A percentile compares a stretch with the other conserved stretches of the same genome.
These are phyloP conservation scores for Aphanoascus verrucosus DNA, from an alignment of 2,329 filamentous ascomycete species.

Conservation along the genomic window DNA sequence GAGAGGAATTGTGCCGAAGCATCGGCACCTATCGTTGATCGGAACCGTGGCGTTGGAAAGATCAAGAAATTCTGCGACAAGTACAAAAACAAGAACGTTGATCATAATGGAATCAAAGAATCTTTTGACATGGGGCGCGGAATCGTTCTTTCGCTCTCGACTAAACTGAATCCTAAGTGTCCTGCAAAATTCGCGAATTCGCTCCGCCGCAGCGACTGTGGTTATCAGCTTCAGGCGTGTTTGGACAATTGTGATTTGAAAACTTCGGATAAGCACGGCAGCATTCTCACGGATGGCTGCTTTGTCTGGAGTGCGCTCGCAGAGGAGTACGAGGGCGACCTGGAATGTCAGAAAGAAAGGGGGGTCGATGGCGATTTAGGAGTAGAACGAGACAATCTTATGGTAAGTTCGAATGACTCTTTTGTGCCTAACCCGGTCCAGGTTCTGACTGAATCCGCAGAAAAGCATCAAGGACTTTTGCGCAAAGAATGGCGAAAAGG, in stretches of 20 bases:
- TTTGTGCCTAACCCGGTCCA: background rate
- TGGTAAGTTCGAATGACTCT: background rate
- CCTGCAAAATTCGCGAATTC: constrained; percentile 1
- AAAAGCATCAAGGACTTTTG: constrained; percentile 6
- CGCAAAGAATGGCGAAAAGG: background rate
- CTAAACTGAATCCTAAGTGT: constrained; percentile 1
- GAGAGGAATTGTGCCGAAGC: constrained; percentile 3
- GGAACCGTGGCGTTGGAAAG: background rate
- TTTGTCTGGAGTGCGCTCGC: constrained; percentile 4
- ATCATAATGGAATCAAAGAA: background rate
- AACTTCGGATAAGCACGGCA: background rate
- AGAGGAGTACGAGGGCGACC: constrained; percentile 8
- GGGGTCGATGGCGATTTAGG: background rate
- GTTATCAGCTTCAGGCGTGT: constrained; percentile 1
- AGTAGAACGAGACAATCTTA: background rate
- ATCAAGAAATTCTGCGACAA: constrained; percentile 6
- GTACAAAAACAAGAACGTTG: background rate
- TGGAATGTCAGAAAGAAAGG: constrained; percentile 7
- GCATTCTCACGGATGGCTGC: constrained; percentile 1
- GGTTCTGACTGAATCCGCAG: background rate
- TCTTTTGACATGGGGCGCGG: background rate
- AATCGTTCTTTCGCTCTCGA: constrained; percentile 4
- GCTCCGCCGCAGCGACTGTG: background rate
- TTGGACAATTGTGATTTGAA: constrained; percentile 5
- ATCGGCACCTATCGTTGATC: constrained; percentile 2